Base-by-base conservation (phyloP, 306 rosid genomes). In the Hippophae tibetana region DNA sequence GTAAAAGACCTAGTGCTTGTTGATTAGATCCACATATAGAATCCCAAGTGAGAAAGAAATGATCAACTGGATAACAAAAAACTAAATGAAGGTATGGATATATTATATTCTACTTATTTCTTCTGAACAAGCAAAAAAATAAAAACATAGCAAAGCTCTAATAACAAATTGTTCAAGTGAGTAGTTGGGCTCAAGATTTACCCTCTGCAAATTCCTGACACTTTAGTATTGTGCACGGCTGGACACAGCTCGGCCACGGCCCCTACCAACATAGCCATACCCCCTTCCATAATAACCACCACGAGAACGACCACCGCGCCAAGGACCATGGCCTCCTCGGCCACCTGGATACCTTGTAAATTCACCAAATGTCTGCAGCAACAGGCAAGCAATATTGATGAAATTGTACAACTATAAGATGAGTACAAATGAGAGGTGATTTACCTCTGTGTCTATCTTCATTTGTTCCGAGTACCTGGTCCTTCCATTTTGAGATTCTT, bases 231-330 rank as follows among this genome's bases (percentile, higher is more conserved):
- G 38, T 31, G 38, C 38, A 31, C 38, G 38, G 23, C 23, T 18
- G 23, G 23, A 18, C 23, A 18, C 23, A 18, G 23, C 23, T 1
- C 23, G 23, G 38, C 94, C 97, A 56, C 95, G 82, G 53, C 89
- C 94, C 76, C 97, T 81, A 46, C 92, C 94, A 13, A 3, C 51
- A 59, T 78, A 64, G 69, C 90, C 77, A 58, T 84, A 86, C 68
- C 85, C 85, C 65, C 92, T 79, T 64, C 86, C 86, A 69, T 90
- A 74, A 65, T 80, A 90, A 64, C 96, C 95, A 58, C 97, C 95
- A 27, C 89, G 84, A 18, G 7, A 55, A 53, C 79, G 89, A 5
- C 97, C 94, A 50, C 97, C 89, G 42, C 86, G 92, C 13, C 79
- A 72, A 54, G 72, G 81, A n/a, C 85, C 83, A 54, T 84, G 89